Evolutionary conservation across 129 eudicot species (phyloP).

Genomic region (Flaveria trinervia): DNA sequence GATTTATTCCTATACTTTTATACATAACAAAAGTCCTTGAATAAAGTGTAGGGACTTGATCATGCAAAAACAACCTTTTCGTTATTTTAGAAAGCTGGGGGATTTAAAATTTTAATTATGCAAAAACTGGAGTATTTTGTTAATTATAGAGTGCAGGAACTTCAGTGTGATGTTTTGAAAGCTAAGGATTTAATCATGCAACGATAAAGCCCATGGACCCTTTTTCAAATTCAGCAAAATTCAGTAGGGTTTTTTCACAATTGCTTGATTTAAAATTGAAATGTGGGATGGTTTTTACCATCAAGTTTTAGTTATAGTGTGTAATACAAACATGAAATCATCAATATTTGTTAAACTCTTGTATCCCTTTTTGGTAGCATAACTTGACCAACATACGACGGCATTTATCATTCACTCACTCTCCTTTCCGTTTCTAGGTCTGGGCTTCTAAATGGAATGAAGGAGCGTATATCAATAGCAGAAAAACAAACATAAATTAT

Average conservation of each 20-base stretch:
- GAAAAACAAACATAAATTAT: constrained; percentile 28
- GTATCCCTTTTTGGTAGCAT: not conserved
- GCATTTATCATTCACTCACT: not conserved
- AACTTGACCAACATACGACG: not conserved
- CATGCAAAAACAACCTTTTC: not conserved
- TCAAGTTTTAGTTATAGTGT: not conserved
- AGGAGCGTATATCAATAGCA: constrained; percentile 47
- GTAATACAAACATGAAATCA: not conserved
- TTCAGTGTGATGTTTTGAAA: not conserved
- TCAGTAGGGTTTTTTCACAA: not conserved
- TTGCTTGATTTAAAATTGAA: not conserved
- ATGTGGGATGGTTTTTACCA: constrained; percentile 9
- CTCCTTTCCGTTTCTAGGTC: constrained; percentile 29
- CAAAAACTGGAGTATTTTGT: not conserved
- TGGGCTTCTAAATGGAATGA: constrained; percentile 67
- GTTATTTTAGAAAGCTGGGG: not conserved
- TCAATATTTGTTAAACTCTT: not conserved
- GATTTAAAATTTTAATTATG: not conserved
- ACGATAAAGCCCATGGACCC: not conserved
- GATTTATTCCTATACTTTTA: not conserved
- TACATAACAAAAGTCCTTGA: not conserved
- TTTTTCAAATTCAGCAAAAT: not conserved
- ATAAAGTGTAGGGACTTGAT: not conserved
- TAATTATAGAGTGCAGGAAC: not conserved
- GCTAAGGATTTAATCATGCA: not conserved